A percentile compares a stretch with the other conserved stretches of the same genome.
Evolutionary conservation across 1,284 basidiomycete species (phyloP).

Genomic region (Sparassis latifolia): DNA sequence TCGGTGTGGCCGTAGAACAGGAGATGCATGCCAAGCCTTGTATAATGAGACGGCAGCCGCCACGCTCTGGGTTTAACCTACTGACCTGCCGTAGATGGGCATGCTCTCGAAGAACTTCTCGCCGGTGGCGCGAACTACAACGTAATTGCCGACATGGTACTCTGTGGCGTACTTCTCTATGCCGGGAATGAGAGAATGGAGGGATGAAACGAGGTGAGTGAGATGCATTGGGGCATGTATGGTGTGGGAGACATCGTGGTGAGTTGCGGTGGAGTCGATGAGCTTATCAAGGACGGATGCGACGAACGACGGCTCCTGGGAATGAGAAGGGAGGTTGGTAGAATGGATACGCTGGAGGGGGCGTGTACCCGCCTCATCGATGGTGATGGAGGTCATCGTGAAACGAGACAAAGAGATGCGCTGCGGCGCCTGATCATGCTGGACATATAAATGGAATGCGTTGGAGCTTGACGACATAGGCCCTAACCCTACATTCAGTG

Average conservation of each 20-base stretch:
- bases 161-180: constrained; percentile 44
- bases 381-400: constrained; percentile 16
- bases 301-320: constrained; percentile 14
- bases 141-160: constrained; percentile 63
- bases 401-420: not conserved
- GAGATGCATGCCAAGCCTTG: constrained; percentile 70
- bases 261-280: constrained; percentile 34
- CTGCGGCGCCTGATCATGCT: not conserved
- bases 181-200: constrained; percentile 45
- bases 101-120: constrained; percentile 73
- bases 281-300: constrained; percentile 31
- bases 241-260: constrained; percentile 33
- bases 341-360: constrained; percentile 24
- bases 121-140: constrained; percentile 51
- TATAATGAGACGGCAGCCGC: not conserved
- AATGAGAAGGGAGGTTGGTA: constrained; percentile 19
- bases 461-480: no score
- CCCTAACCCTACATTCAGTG: no score
- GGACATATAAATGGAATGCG: no score
- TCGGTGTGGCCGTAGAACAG: constrained; percentile 60
- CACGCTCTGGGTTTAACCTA: not conserved
- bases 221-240: constrained; percentile 35
- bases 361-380: constrained; percentile 13
- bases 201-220: constrained; percentile 27
- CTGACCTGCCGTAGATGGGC: constrained; percentile 64